Evolutionary conservation across 208 protist species (phyloP), one percentile per base, ranked within the genome.

Genomic region (Acanthamoeba royreba): DNA sequence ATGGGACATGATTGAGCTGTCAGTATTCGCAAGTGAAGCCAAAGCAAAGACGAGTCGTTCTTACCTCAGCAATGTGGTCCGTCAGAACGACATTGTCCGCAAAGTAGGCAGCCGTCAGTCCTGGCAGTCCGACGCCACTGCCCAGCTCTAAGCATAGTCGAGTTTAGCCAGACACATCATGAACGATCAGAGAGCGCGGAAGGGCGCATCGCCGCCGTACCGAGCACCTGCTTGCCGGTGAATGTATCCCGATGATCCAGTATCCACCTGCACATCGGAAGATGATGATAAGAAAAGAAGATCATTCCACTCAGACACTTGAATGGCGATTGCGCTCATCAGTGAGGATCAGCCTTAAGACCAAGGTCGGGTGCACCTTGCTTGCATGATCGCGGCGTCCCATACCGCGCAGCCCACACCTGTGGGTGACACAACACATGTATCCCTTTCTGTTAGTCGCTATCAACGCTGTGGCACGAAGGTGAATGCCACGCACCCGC

Each of bases 301-400:
- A n/a, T n/a, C n/a, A n/a, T n/a, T n/a, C n/a, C n/a, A n/a, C n/a
- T n/a, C n/a, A n/a, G n/a, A n/a, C n/a, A n/a, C n/a, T n/a, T n/a
- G n/a, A n/a, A n/a, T n/a, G n/a, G n/a, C n/a, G n/a, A n/a, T n/a
- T n/a, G n/a, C n/a, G n/a, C n/a, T n/a, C n/a, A n/a, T n/a, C 4
- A 40, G 7, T 40, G 13, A 86, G 40, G 43, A n/a, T n/a, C n/a
- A n/a, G n/a, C n/a, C n/a, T n/a, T n/a, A n/a, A n/a, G n/a, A n/a
- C n/a, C n/a, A 89, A 35, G 7, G 47, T 1, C 28, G 45, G 28
- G 33, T 5, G 22, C 17, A 95, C 93, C 93, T 72, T 33, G 95
- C 92, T 2, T 95, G 66, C 31, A 96, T 95, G 25, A 96, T 95
- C 8, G 95, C 93, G n/a, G 95, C 95, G 63, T 96, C 95, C 95